Conservation (phyloP, 139 green algal species). For the Spirogloea muscicola region DNA sequence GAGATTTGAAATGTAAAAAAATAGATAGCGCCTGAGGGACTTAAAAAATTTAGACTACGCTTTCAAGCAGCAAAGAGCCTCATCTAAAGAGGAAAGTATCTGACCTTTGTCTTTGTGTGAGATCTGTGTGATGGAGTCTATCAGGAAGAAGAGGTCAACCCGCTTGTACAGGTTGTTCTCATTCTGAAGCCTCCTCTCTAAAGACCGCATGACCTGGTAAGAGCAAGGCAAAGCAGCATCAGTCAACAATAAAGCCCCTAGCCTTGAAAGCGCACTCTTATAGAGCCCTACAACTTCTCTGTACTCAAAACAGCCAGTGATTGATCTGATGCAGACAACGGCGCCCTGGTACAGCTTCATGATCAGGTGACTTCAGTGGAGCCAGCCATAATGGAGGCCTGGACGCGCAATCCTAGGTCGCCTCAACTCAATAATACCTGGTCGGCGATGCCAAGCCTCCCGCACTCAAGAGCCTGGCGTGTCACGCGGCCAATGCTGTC, state of each 20-base stretch:
- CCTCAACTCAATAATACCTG: too few species aligned
- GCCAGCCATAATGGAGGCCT: too few species aligned
- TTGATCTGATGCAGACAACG: too few species aligned
- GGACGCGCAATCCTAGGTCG: too few species aligned
- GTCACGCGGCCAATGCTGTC: slow-evolving; percentile 33
- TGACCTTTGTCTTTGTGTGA: background rate
- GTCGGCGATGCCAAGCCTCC: too few species aligned
- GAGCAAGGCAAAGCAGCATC: too few species aligned
- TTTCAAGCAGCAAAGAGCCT: background rate
- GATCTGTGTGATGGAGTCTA: slow-evolving; percentile 30
- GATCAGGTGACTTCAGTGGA: too few species aligned
- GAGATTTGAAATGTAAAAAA: background rate
- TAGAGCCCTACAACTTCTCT: too few species aligned
- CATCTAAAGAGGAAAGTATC: background rate
- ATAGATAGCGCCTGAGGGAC: background rate
- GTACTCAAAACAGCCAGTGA: too few species aligned
- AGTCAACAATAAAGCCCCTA: too few species aligned
- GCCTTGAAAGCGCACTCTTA: too few species aligned
- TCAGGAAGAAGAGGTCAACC: slow-evolving; percentile 34
- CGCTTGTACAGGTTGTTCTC: slow-evolving; percentile 3
- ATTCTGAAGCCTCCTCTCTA: slow-evolving; percentile 23
- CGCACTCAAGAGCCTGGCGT: slow-evolving; percentile 14
- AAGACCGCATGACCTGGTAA: slow-evolving; percentile 14
- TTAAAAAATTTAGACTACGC: background rate
- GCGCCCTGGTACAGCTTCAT: too few species aligned